Percentiles rank a stretch among this genome's conserved stretches.
Evolutionary conservation across 2,329 filamentous ascomycete genomes (phyloP).

Genomic region (Sphaerostilbella broomeana): DNA sequence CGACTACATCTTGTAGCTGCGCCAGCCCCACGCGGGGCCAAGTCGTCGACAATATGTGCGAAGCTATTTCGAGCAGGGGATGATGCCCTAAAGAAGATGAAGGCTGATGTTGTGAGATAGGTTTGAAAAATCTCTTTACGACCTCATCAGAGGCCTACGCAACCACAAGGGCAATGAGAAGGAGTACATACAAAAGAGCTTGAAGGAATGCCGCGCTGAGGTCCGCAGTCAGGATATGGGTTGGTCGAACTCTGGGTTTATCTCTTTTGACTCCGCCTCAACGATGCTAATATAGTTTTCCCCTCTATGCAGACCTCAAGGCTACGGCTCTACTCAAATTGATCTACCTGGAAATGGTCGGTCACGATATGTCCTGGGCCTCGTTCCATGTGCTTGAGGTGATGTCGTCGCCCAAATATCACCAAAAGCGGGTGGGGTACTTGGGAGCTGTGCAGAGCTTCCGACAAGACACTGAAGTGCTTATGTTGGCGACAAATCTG

Average conservation of each 20-base stretch:
- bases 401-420: constrained; percentile 93
- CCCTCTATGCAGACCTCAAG: constrained; percentile 65
- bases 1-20: constrained; percentile 3
- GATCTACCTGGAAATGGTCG: constrained; percentile 97
- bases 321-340: constrained; percentile 92
- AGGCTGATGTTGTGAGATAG: constrained; percentile 38
- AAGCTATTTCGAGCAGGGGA: constrained; percentile 17
- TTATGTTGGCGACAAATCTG: constrained; percentile 95
- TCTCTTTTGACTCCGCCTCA: not conserved
- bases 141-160: constrained; percentile 92
- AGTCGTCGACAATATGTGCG: constrained; percentile 17
- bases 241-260: constrained; percentile 34
- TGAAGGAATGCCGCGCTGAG: constrained; percentile 93
- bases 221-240: constrained; percentile 91
- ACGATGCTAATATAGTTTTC: constrained; percentile 5
- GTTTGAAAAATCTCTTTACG: constrained; percentile 99
- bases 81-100: constrained; percentile 2
- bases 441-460: constrained; percentile 95
- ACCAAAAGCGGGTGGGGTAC: constrained; percentile 93
- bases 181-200: constrained; percentile 86
- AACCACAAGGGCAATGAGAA: constrained; percentile 94
- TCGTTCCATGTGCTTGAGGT: constrained; percentile 98
- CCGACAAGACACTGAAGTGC: constrained; percentile 86
- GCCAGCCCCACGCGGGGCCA: constrained; percentile 17
- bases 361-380: constrained; percentile 99